phyloP scores from a whole-genome alignment of 805 yeast genomes.

The Suhomyces emberorum region DNA sequence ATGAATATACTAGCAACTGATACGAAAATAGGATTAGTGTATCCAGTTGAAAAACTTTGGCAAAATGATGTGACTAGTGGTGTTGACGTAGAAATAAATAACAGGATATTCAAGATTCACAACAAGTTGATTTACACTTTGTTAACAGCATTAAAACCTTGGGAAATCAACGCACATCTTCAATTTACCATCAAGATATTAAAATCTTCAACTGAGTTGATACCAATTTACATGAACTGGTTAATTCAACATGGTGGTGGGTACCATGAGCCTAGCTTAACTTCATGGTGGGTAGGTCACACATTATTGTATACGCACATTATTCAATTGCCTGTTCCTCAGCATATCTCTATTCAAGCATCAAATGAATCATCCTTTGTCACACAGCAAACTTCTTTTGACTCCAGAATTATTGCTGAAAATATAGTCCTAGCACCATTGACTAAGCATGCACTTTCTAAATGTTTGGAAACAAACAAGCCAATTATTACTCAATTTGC shows the following conservation, averaged over 20 bases:
- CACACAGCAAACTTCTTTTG: slow-evolving; percentile 35
- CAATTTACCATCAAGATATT: slow-evolving; percentile 52
- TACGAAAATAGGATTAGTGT: slow-evolving; percentile 45
- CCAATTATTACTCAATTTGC: slow-evolving; percentile 60
- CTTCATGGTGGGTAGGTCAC: slow-evolving; percentile 82
- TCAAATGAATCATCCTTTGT: slow-evolving; percentile 18
- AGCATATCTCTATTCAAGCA: slow-evolving; percentile 5
- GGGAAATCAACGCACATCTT: slow-evolving; percentile 69
- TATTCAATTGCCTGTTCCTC: slow-evolving; percentile 56
- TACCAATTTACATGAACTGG: slow-evolving; percentile 65
- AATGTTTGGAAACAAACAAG: slow-evolving; percentile 47
- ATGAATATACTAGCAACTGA: slow-evolving; percentile 50
- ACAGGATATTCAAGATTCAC: slow-evolving; percentile 53
- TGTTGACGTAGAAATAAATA: slow-evolving; percentile 45
- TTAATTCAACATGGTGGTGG: slow-evolving; percentile 57
- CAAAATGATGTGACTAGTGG: slow-evolving; percentile 26
- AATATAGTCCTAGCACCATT: slow-evolving; percentile 63
- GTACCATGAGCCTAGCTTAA: slow-evolving; percentile 70
- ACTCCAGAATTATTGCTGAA: slow-evolving; percentile 42
- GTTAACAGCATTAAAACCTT: slow-evolving; percentile 67
- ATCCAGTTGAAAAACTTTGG: slow-evolving; percentile 52
- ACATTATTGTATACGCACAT: slow-evolving; percentile 59
- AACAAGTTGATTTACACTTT: slow-evolving; percentile 67
- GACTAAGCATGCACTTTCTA: slow-evolving; percentile 53
- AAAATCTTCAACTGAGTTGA: slow-evolving; percentile 58